A percentile compares a stretch with the other conserved stretches of the same genome.
Evolutionary conservation across 1,284 basidiomycete genomes (phyloP).

Genomic region (Cryptococcus sp.): DNA sequence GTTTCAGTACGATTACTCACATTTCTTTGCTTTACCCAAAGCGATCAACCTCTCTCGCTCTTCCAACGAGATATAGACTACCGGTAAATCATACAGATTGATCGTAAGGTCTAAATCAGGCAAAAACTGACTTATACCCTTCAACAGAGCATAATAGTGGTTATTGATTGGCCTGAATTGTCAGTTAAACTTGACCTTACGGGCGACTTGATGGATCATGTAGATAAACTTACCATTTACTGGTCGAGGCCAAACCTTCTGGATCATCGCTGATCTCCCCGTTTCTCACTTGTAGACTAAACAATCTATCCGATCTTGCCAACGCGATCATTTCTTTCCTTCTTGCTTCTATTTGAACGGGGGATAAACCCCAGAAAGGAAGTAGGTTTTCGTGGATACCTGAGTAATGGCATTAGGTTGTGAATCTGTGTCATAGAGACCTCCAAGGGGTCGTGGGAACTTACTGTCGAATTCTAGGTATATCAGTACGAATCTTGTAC

Average conservation of each 20-base stretch:
- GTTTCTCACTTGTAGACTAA: neutral
- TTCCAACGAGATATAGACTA: neutral
- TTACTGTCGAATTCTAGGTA: constrained; percentile 5
- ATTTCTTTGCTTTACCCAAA: neutral
- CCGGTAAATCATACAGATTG: constrained; percentile 1
- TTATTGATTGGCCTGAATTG: neutral
- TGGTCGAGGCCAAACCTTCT: neutral
- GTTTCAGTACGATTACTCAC: neutral
- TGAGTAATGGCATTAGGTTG: neutral
- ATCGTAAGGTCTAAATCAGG: constrained; percentile 2
- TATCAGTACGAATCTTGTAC: neutral
- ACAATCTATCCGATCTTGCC: neutral
- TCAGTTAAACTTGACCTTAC: neutral
- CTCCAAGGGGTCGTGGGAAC: neutral
- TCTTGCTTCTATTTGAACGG: constrained; percentile 1
- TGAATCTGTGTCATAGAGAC: neutral
- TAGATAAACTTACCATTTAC: neutral
- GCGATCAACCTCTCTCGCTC: constrained; percentile 1
- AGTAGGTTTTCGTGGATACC: constrained; percentile 1
- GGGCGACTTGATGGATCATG: too few relatives aligned
- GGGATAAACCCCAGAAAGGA: constrained; percentile 5
- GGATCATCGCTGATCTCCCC: neutral
- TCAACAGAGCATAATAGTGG: neutral
- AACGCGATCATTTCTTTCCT: neutral
- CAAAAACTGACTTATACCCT: neutral